Conservation (phyloP, 768 basidiomycete genomes). For the Podaxis sp. region DNA sequence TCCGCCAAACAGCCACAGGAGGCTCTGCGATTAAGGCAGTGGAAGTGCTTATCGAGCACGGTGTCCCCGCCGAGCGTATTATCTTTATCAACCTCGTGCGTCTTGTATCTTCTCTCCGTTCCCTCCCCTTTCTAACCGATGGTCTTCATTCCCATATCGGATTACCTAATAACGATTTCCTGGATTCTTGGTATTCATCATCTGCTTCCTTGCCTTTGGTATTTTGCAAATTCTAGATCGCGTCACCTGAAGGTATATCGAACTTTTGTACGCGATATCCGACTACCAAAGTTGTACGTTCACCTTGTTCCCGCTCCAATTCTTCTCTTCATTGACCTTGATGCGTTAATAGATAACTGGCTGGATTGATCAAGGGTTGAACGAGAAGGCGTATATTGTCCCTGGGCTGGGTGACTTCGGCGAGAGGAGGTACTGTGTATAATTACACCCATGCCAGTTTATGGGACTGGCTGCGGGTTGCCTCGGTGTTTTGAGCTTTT, state of each 20-base stretch:
- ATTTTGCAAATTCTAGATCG: slow-evolving; percentile 48
- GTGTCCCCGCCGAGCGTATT: slow-evolving; percentile 91
- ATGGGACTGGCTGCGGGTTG: not conserved
- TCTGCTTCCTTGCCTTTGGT: not conserved
- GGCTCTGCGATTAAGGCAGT: slow-evolving; percentile 98
- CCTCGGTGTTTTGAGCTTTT: not conserved
- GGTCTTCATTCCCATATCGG: not conserved
- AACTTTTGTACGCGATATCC: slow-evolving; percentile 78
- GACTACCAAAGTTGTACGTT: slow-evolving; percentile 67
- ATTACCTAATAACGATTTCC: not conserved
- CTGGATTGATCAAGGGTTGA: slow-evolving; percentile 92
- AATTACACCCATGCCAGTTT: not conserved
- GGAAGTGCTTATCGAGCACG: slow-evolving; percentile 87
- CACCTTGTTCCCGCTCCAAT: not conserved
- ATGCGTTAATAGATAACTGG: slow-evolving; percentile 67
- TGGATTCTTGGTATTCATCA: not conserved
- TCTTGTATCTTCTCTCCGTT: not conserved
- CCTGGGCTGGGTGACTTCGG: slow-evolving; percentile 98
- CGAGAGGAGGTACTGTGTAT: slow-evolving; percentile 62
- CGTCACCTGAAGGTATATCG: slow-evolving; percentile 85
- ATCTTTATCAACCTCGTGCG: slow-evolving; percentile 90
- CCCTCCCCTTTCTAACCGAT: not conserved
- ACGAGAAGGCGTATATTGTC: slow-evolving; percentile 87
- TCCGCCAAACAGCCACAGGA: slow-evolving; percentile 64
- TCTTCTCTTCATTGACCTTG: not conserved